Evolutionary conservation across 495 filamentous ascomycete genomes (phyloP).

Genomic region (Penicillium simplicissimum): DNA sequence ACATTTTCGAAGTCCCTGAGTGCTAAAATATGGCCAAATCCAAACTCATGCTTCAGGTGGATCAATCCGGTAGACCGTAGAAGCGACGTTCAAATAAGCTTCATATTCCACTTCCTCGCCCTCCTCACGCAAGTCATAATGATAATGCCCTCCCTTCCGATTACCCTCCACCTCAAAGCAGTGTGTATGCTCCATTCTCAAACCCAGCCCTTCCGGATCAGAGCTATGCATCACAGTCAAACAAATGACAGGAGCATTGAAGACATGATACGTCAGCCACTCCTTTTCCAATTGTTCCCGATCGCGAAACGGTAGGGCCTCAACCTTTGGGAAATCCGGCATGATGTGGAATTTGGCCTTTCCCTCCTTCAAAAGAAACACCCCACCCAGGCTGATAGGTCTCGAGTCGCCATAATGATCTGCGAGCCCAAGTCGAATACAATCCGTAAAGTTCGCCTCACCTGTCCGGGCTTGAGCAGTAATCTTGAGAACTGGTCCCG

Average conservation of each 20-base stretch:
- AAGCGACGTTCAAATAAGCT: conserved; percentile 40
- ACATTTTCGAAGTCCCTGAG: not conserved
- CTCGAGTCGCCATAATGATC: conserved; percentile 29
- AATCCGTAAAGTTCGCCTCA: conserved; percentile 32
- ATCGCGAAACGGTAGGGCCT: conserved; percentile 30
- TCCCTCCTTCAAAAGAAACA: conserved; percentile 37
- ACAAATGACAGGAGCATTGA: conserved; percentile 38
- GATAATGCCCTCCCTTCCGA: conserved; percentile 40
- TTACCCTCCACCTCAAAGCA: conserved; percentile 36
- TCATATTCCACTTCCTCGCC: conserved; percentile 41
- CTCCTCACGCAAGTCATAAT: conserved; percentile 34
- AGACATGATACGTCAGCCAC: conserved; percentile 41
- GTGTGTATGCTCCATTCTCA: conserved; percentile 48
- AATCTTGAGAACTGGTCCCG: conserved; percentile 38
- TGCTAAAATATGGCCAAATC: not conserved
- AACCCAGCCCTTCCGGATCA: conserved; percentile 32
- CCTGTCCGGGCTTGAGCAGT: conserved; percentile 30
- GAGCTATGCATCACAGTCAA: conserved; percentile 41
- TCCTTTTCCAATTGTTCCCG: conserved; percentile 25
- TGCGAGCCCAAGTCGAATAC: conserved; percentile 30
- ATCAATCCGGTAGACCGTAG: conserved; percentile 40
- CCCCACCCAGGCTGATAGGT: conserved; percentile 38
- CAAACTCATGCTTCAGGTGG: conserved; percentile 15
- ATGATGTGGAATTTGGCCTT: conserved; percentile 44
- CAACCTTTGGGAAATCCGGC: conserved; percentile 41